Conservation (phyloP, 768 basidiomycete genomes). For the Filobasidium wieringae region DNA sequence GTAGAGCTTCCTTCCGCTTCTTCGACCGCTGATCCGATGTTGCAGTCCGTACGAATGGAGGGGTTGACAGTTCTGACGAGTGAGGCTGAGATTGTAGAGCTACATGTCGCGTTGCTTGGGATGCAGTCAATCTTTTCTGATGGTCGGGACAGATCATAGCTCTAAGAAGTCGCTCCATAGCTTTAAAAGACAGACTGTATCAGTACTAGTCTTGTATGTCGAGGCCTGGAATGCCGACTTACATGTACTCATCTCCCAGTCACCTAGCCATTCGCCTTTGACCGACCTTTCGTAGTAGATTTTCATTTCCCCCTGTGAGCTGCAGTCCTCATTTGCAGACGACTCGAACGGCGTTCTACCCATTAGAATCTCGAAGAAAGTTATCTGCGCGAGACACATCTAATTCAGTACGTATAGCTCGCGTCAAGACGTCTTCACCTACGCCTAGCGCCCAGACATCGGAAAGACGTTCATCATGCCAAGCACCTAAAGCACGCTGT, state of each 20-base stretch:
- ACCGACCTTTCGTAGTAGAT: constrained; percentile 71
- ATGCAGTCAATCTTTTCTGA: constrained; percentile 24
- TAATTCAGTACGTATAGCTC: constrained; percentile 41
- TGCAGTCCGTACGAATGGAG: constrained; percentile 35
- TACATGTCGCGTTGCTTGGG: constrained; percentile 31
- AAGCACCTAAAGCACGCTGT: constrained; percentile 72
- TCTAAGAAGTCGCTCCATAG: constrained; percentile 25
- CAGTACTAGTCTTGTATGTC: neutral
- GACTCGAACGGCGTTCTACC: constrained; percentile 76
- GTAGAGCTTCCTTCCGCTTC: neutral
- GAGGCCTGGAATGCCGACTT: constrained; percentile 15
- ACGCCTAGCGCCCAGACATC: constrained; percentile 46
- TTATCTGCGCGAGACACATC: constrained; percentile 58
- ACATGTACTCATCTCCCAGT: constrained; percentile 56
- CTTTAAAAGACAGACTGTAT: constrained; percentile 11
- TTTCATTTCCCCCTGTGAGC: constrained; percentile 66
- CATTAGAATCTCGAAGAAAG: constrained; percentile 86
- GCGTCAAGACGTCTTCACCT: constrained; percentile 8
- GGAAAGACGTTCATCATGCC: constrained; percentile 86
- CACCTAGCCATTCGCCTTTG: constrained; percentile 75
- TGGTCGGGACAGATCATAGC: constrained; percentile 30
- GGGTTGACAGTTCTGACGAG: constrained; percentile 27
- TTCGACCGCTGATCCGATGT: constrained; percentile 17
- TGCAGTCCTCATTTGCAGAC: constrained; percentile 60
- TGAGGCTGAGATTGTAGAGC: constrained; percentile 22